A percentile compares a stretch with the other conserved stretches of the same genome.
Conservation (phyloP, 768 basidiomycete species). For the Boletus sp. region DNA sequence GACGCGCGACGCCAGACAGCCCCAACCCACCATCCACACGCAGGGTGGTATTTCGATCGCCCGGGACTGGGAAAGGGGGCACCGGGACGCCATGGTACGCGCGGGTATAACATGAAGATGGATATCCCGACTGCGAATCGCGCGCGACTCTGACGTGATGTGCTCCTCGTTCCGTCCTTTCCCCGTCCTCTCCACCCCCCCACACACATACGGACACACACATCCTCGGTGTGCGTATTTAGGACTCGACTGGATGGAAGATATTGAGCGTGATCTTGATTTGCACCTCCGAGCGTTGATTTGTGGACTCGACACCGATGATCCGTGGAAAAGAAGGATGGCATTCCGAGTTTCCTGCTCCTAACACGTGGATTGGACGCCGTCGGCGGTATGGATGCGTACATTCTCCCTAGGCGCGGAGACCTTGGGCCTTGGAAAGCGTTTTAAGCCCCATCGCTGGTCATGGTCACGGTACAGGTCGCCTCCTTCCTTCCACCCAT, state of each 20-base stretch:
- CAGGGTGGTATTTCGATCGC: background rate
- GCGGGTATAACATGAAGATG: background rate
- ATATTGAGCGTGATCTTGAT: background rate
- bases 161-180: background rate
- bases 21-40: background rate
- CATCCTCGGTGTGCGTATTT: background rate
- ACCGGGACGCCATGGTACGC: background rate
- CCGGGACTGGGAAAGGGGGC: no score
- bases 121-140: slow-evolving; percentile 2
- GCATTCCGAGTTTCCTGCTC: slow-evolving; percentile 11
- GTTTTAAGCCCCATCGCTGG: slow-evolving; percentile 3
- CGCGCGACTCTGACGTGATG: slow-evolving; percentile 8
- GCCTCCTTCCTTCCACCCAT: background rate
- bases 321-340: background rate
- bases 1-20: background rate
- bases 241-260: background rate
- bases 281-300: background rate
- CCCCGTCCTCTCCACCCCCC: background rate
- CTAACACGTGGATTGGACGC: slow-evolving; percentile 1
- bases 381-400: slow-evolving; percentile 8
- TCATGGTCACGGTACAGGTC: background rate
- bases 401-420: background rate
- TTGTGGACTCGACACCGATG: background rate
- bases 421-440: background rate
- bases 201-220: background rate